These are phyloP conservation scores for Proliferodiscus dingleyae DNA, from an alignment of 2,329 filamentous ascomycete genomes.

Conservation along the genomic window DNA sequence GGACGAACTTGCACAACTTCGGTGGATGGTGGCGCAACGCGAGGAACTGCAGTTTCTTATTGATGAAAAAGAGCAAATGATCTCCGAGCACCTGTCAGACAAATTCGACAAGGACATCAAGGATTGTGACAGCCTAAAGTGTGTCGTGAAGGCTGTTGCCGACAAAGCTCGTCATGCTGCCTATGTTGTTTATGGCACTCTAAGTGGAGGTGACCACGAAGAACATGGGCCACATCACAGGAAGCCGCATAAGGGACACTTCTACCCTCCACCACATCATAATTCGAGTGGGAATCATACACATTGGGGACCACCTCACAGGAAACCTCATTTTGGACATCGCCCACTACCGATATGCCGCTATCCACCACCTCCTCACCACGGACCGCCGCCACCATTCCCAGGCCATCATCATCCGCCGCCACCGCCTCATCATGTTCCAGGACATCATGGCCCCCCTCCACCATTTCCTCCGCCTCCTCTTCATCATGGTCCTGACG, in stretches of 20 bases:
- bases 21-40: conserved; percentile 39
- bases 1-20: conserved; percentile 41
- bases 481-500: conserved; percentile 4
- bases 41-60: conserved; percentile 40
- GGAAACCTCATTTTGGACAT: conserved; percentile 23
- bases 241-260: conserved; percentile 24
- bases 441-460: conserved; percentile 5
- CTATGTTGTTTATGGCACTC: conserved; percentile 31
- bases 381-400: background rate
- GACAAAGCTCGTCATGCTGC: conserved; percentile 36
- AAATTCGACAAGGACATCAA: conserved; percentile 31
- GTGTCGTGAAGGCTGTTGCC: conserved; percentile 38
- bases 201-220: conserved; percentile 16
- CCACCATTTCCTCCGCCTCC: conserved; percentile 5
- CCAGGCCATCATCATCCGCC: background rate
- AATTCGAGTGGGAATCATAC: conserved; percentile 24
- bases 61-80: conserved; percentile 35
- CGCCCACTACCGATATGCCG: conserved; percentile 27
- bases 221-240: conserved; percentile 13
- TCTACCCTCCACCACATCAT: conserved; percentile 13
- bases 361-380: conserved; percentile 22
- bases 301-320: conserved; percentile 19
- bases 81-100: conserved; percentile 32
- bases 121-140: conserved; percentile 40
- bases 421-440: conserved; percentile 6